Conservation (phyloP, 768 basidiomycete genomes). For the Collybiopsis luxurians region DNA sequence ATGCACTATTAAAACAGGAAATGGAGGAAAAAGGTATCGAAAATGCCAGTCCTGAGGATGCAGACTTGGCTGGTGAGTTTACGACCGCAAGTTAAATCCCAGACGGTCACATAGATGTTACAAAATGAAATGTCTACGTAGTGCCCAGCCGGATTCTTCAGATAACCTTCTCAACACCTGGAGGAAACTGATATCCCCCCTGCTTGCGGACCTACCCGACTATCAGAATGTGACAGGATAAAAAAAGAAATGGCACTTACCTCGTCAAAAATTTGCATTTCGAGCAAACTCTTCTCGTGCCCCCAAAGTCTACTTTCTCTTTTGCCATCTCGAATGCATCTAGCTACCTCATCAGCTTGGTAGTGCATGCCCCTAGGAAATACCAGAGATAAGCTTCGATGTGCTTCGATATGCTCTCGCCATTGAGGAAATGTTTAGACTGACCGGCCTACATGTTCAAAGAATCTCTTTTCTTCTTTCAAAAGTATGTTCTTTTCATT, state of each 20-base stretch:
- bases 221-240: neutral
- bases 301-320: conserved; percentile 73
- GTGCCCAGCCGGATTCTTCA: too few species aligned
- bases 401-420: neutral
- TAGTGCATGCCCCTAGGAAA: conserved; percentile 66
- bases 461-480: conserved; percentile 55
- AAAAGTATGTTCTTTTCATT: conserved; percentile 43
- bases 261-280: conserved; percentile 86
- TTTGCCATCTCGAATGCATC: conserved; percentile 73
- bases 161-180: conserved; percentile 14
- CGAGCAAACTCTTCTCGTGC: conserved; percentile 74
- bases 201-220: conserved; percentile 10
- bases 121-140: too few species aligned
- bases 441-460: conserved; percentile 53
- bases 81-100: neutral
- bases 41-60: neutral
- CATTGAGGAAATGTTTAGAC: neutral
- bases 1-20: neutral
- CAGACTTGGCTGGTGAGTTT: neutral
- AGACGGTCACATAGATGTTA: too few species aligned
- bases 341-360: conserved; percentile 85
- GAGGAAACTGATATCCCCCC: conserved; percentile 14
- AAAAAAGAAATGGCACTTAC: conserved; percentile 32
- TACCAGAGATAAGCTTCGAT: neutral
- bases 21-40: neutral